phyloP scores from a whole-genome alignment of 202 grass and related monocot species.

The Zizania palustris region DNA sequence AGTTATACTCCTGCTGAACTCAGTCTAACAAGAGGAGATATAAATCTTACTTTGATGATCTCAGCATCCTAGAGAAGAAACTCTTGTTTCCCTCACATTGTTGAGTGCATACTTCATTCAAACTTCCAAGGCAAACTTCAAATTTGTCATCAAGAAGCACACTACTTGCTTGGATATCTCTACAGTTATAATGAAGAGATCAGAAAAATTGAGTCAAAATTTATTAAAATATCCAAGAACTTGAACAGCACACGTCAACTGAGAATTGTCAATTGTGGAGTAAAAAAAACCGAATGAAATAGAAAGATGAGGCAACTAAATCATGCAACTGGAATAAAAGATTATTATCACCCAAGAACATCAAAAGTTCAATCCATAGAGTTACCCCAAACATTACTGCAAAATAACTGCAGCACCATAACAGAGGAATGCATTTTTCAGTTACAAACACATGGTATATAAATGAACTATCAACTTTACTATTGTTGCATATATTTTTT shows the following conservation, averaged over 20 bases:
- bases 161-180: constrained; percentile 89
- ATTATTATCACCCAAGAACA: neutral
- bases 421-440: constrained; percentile 28
- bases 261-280: constrained; percentile 6
- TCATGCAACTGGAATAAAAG: constrained; percentile 24
- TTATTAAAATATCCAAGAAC: constrained; percentile 30
- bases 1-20: neutral
- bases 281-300: constrained; percentile 28
- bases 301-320: neutral
- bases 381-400: neutral
- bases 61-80: constrained; percentile 68
- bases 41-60: constrained; percentile 77
- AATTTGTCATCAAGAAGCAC: constrained; percentile 82
- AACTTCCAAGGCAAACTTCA: constrained; percentile 74
- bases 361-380: neutral
- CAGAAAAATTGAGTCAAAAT: neutral
- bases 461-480: constrained; percentile 21
- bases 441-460: neutral
- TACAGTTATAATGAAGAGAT: constrained; percentile 44
- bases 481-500: neutral
- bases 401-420: constrained; percentile 25
- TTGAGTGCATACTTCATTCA: constrained; percentile 67
- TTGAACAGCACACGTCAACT: constrained; percentile 13
- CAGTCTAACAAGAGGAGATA: neutral
- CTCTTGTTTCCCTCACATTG: constrained; percentile 60